Base-by-base conservation (phyloP, 805 yeast species). In the Zygoascus biomembranicola region DNA sequence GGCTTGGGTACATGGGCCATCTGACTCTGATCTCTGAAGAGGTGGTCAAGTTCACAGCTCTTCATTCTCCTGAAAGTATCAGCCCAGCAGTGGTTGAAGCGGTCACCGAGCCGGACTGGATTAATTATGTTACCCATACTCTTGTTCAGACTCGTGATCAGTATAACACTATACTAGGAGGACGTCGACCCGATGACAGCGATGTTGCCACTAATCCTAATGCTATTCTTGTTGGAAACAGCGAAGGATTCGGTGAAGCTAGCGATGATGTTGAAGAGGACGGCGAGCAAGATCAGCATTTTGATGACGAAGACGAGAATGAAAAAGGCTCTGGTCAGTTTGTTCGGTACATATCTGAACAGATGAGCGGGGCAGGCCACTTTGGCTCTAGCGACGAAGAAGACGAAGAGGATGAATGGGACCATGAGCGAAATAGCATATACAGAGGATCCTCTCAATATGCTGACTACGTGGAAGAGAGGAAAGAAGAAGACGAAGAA, bases 1-100 rank as follows among this genome's bases (percentile, higher is more conserved):
- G 95, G 52, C 79, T 90, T 42, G 99, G 99, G 0, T 94, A 89
- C 66, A 90, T 90, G 89, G 99, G 99, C n/a, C 99, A 94, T 67
- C 71, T 94, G 58, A 89, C 95, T 6, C 73, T 94, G 50, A 88
- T 94, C 53, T 90, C 96, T 50, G 99, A 94, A 67, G 99, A 94
- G 67, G 90, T 94, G 47, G 96, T 90, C 49, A 94, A 94, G 66
- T 94, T 94, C 67, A 71, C 73, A 8, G 74, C 77, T n/a, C 67
- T 81, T 16, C 80, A 80, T 61, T 75, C 81, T 41, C 82, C 85
- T 8, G 85, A 80, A 56, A 68, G 80, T 23, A 76, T 82, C 13
- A 77, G 86, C 1, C 77, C 79, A 2, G 63, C 72, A 5, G 79
- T 82, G 19, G 77, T 76, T 13, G 75, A 73, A 10, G 76, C 78